A percentile compares a stretch with the other conserved stretches of the same genome.
phyloP scores from a whole-genome alignment of 768 basidiomycete genomes.

The Crepidotus variabilis region DNA sequence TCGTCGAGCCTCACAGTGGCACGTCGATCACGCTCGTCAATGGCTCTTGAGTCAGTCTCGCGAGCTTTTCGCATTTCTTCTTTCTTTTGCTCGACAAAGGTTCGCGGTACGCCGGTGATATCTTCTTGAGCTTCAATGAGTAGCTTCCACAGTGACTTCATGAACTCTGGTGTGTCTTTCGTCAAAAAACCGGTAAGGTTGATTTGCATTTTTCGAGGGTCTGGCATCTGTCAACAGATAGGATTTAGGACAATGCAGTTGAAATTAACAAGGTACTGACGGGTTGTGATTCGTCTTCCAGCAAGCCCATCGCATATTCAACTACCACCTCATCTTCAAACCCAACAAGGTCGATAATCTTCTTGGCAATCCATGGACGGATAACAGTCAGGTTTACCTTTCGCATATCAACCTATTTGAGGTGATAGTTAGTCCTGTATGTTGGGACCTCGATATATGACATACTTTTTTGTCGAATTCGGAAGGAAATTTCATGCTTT shows the following conservation, averaged over 20 bases:
- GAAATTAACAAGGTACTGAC: constrained; percentile 38
- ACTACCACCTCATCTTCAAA: constrained; percentile 97
- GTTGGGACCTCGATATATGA: not conserved
- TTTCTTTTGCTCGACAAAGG: constrained; percentile 91
- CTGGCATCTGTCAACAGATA: constrained; percentile 58
- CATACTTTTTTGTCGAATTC: constrained; percentile 86
- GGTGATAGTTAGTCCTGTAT: not conserved
- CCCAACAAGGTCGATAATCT: constrained; percentile 84
- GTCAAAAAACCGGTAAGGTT: constrained; percentile 91
- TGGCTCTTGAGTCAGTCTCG: constrained; percentile 57
- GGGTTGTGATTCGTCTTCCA: constrained; percentile 84
- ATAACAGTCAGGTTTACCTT: constrained; percentile 94
- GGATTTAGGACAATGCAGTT: not conserved
- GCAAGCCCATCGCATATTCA: constrained; percentile 91
- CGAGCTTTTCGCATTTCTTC: constrained; percentile 77
- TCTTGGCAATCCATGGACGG: constrained; percentile 93
- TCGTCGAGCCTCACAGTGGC: constrained; percentile 68
- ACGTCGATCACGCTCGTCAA: constrained; percentile 71
- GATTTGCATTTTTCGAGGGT: constrained; percentile 95
- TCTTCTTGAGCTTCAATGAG: constrained; percentile 92
- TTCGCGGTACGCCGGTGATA: constrained; percentile 83
- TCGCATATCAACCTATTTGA: constrained; percentile 81
- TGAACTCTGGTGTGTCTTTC: constrained; percentile 81
- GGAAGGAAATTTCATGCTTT: constrained; percentile 85
- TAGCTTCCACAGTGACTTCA: constrained; percentile 84